Evolutionary conservation across 495 filamentous ascomycete species (phyloP), one percentile per base, ranked within the genome.

Genomic region (Bacidia gigantensis): DNA sequence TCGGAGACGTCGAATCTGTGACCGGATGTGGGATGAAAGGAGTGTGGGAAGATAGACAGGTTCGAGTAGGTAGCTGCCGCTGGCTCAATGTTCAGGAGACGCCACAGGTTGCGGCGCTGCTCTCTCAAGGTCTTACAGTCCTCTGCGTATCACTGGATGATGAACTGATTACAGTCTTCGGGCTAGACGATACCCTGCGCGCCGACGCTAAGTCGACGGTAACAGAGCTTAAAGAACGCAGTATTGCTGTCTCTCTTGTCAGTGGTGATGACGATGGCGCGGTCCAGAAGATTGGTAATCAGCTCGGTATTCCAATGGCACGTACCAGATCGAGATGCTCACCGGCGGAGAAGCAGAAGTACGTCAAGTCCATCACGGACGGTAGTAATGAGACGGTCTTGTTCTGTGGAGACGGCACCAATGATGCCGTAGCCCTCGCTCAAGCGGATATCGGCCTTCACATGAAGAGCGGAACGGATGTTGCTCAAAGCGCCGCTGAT

Each of bases 401-500:
- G 17, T 89, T 90, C 65, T 73, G 74, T 56, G 86, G 86, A 41
- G 86, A 92, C 58, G 86, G 86, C 7, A 86, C 83, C 2, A 92
- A 92, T 64, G 86, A 89, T 61, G 83, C 86, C 0, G 69, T 81
- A 11, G 85, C 86, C 1, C 72, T 92, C 3, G 76, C 82, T 2
- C 73, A 78, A 57, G 83, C 86, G n/a, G 77, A 76, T 23, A 77
- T 92, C 54, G 86, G 86, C 46, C 65, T 88, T 2, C 82, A 86
- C 57, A 74, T 85, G 55, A 76, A 75, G 61, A 57, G 62, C 53
- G 76, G 75, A 26, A 79, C 71, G 0, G 83, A 87, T 43, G 69
- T 88, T 2, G 81, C 86, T 9, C 63, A 76, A 52, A 74, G 70
- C 17, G 84, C 82, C 10, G 82, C 85, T 0, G 83, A 89, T 60